Evolutionary conservation across 352 stramenopile genomes (phyloP).

Genomic region (Phytopythium ostracodes): DNA sequence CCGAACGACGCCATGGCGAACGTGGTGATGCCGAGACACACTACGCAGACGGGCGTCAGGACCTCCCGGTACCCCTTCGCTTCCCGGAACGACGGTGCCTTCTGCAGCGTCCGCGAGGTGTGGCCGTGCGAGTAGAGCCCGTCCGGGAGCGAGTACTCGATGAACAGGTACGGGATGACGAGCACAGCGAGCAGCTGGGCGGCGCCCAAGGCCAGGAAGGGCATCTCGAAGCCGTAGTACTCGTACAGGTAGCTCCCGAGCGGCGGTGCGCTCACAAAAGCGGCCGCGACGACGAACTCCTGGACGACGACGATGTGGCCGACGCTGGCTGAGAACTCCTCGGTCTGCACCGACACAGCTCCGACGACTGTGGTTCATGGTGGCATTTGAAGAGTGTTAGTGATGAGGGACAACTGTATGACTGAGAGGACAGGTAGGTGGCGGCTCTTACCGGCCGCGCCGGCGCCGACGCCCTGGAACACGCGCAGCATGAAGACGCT

Average conservation of each 20-base stretch:
- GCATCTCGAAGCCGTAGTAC: conserved; percentile 45
- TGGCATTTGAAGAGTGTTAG: not conserved
- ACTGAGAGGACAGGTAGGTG: not conserved
- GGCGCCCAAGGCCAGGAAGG: conserved; percentile 54
- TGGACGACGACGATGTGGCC: conserved; percentile 56
- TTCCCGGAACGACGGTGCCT: conserved; percentile 21
- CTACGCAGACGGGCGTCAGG: conserved; percentile 46
- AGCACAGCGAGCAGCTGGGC: conserved; percentile 61
- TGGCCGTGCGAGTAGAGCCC: conserved; percentile 35
- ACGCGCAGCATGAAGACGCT: conserved; percentile 45
- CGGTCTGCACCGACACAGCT: conserved; percentile 58
- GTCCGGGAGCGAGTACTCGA: conserved; percentile 70
- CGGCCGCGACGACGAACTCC: conserved; percentile 62
- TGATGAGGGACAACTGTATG: not conserved
- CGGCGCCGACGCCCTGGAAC: conserved; percentile 55
- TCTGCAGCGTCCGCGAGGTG: conserved; percentile 15
- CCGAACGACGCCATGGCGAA: conserved; percentile 70
- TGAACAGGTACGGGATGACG: conserved; percentile 63
- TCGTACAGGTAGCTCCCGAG: conserved; percentile 58
- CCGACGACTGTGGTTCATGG: conserved; percentile 40
- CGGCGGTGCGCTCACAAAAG: conserved; percentile 56
- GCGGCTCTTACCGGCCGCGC: conserved; percentile 32
- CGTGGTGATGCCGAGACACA: conserved; percentile 43
- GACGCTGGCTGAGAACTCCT: conserved; percentile 51
- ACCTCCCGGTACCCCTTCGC: conserved; percentile 43